A percentile compares a stretch with the other conserved stretches of the same genome.
Conservation (phyloP, 495 filamentous ascomycete species). For the Penicillium desertorum region DNA sequence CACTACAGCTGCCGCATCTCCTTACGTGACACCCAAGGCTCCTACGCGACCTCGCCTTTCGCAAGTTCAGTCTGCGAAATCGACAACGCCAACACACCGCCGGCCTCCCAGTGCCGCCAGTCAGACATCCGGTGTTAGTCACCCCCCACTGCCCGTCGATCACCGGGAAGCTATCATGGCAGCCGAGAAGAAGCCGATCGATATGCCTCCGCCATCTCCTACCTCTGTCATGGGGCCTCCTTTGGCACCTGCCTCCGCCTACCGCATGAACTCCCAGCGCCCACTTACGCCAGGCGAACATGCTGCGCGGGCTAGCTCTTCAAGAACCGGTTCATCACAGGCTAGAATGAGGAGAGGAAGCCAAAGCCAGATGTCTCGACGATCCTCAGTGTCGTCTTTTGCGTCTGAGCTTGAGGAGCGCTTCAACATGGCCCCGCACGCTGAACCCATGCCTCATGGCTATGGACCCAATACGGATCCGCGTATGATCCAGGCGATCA, state of each 20-base stretch:
- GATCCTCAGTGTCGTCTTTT: constrained; percentile 92
- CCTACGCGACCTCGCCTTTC: constrained; percentile 28
- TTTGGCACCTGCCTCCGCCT: constrained; percentile 75
- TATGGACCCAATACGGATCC: constrained; percentile 70
- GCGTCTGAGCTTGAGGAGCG: constrained; percentile 87
- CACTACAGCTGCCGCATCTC: constrained; percentile 17
- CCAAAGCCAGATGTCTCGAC: constrained; percentile 61
- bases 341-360: constrained; percentile 36
- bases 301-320: constrained; percentile 51
- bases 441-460: constrained; percentile 57
- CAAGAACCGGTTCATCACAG: constrained; percentile 52
- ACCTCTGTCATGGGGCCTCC: constrained; percentile 80
- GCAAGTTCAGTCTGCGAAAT: constrained; percentile 37
- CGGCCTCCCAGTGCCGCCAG: constrained; percentile 74
- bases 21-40: constrained; percentile 42
- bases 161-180: constrained; percentile 83
- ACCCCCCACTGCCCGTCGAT: constrained; percentile 78
- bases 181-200: constrained; percentile 59
- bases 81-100: constrained; percentile 36
- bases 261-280: constrained; percentile 52
- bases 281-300: constrained; percentile 69
- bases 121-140: constrained; percentile 44
- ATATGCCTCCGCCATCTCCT: constrained; percentile 42
- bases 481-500: constrained; percentile 98
- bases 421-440: constrained; percentile 71